These are phyloP conservation scores for Pythium chondricola DNA, from an alignment of 352 stramenopile species.

Conservation along the genomic window DNA sequence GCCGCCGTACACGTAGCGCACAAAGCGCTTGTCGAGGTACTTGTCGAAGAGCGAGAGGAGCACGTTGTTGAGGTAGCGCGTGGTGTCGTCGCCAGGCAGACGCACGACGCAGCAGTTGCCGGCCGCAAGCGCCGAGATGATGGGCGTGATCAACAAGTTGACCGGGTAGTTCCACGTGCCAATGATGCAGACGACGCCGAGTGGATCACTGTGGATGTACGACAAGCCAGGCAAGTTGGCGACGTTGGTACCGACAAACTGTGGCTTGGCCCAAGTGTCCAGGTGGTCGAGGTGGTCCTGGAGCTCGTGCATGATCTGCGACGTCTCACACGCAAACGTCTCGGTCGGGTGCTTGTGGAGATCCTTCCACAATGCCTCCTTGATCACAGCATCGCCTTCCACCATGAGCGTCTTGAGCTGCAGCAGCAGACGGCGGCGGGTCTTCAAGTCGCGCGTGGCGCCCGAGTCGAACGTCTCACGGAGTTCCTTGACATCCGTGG, in stretches of 20 bases:
- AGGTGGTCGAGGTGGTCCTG: constrained; percentile 74
- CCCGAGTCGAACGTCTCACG: constrained; percentile 41
- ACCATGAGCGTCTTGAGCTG: constrained; percentile 42
- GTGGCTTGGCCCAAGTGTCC: constrained; percentile 52
- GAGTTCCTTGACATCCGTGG: constrained; percentile 39
- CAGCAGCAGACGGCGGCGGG: constrained; percentile 36
- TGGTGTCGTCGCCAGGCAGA: constrained; percentile 83
- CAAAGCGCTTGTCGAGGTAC: constrained; percentile 68
- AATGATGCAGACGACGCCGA: constrained; percentile 87
- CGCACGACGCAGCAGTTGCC: constrained; percentile 94
- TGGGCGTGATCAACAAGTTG: constrained; percentile 62
- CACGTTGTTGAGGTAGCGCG: constrained; percentile 42
- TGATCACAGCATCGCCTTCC: constrained; percentile 39
- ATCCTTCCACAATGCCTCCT: constrained; percentile 42
- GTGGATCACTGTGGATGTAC: constrained; percentile 62
- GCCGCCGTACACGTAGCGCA: constrained; percentile 81
- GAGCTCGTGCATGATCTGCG: constrained; percentile 51
- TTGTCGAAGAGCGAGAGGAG: constrained; percentile 58
- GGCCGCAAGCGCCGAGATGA: constrained; percentile 74
- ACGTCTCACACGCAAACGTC: constrained; percentile 45
- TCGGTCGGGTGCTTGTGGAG: constrained; percentile 73
- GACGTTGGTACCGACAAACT: constrained; percentile 43
- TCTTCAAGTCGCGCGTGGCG: constrained; percentile 33
- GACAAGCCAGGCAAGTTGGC: constrained; percentile 46
- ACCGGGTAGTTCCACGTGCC: constrained; percentile 93